A percentile compares a stretch with the other conserved stretches of the same genome.
phyloP scores from a whole-genome alignment of 495 filamentous ascomycete species.

The Xylaria sp. region DNA sequence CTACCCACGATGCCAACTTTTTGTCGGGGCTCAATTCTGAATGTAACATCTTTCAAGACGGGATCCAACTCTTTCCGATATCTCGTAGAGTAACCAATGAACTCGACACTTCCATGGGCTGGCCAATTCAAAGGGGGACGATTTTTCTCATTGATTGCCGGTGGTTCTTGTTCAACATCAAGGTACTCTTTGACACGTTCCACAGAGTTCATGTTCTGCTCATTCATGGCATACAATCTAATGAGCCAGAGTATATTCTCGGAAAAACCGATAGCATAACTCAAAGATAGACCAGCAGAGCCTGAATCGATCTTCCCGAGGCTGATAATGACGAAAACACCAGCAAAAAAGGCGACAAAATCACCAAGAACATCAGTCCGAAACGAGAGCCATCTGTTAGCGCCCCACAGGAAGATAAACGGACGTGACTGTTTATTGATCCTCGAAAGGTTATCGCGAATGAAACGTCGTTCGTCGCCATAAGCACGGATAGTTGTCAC shows the following conservation, averaged over 20 bases:
- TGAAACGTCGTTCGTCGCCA: slow-evolving; percentile 90
- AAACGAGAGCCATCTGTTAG: slow-evolving; percentile 95
- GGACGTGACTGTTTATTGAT: slow-evolving; percentile 93
- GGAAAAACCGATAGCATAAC: slow-evolving; percentile 97
- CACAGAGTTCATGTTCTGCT: slow-evolving; percentile 99
- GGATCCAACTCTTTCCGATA: slow-evolving; percentile 88
- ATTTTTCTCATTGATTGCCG: slow-evolving; percentile 76
- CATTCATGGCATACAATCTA: slow-evolving; percentile 90
- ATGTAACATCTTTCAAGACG: slow-evolving; percentile 82
- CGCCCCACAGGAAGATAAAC: slow-evolving; percentile 97
- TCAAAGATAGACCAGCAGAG: slow-evolving; percentile 92
- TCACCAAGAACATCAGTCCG: slow-evolving; percentile 91
- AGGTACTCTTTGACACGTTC: slow-evolving; percentile 97
- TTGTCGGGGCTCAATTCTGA: slow-evolving; percentile 84
- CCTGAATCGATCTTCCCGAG: slow-evolving; percentile 90
- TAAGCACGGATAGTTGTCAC: slow-evolving; percentile 99
- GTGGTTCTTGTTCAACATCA: slow-evolving; percentile 93
- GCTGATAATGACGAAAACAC: slow-evolving; percentile 85
- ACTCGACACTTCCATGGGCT: slow-evolving; percentile 82
- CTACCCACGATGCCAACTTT: slow-evolving; percentile 97
- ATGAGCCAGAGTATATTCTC: slow-evolving; percentile 98
- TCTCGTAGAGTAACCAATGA: slow-evolving; percentile 84
- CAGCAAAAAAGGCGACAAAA: slow-evolving; percentile 91
- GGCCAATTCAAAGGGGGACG: slow-evolving; percentile 85
- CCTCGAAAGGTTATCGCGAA: slow-evolving; percentile 86